These are phyloP conservation scores for Leccinum variicolor DNA, from an alignment of 768 basidiomycete species.

Conservation along the genomic window DNA sequence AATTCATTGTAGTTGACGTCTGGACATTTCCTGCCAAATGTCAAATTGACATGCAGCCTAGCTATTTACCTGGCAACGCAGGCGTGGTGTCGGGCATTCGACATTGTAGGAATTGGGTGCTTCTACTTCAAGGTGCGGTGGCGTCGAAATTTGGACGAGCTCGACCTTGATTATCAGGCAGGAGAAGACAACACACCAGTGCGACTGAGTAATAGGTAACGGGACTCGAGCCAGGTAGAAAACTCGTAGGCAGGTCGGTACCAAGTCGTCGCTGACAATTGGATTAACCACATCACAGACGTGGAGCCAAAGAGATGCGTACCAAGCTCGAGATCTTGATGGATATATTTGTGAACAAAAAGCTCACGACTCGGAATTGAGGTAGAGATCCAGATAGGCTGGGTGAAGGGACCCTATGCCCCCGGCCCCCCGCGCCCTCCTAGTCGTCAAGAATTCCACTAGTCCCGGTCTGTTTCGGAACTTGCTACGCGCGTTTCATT, in stretches of 20 bases:
- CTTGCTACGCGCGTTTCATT: not conserved
- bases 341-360: not conserved
- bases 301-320: not conserved
- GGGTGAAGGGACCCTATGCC: not conserved
- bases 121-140: no score
- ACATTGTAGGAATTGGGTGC: not conserved
- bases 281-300: not conserved
- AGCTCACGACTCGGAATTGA: not conserved
- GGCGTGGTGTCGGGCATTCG: not conserved
- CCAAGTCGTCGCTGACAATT: not conserved
- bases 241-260: not conserved
- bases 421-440: not conserved
- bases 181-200: not conserved
- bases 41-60: not conserved
- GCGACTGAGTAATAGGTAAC: not conserved
- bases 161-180: not conserved
- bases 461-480: not conserved
- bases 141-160: not conserved
- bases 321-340: not conserved
- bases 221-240: not conserved
- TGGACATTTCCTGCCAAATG: constrained; percentile 5
- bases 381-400: not conserved
- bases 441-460: not conserved
- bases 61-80: not conserved
- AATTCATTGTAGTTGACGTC: not conserved